Conservation (phyloP, 345 rosid genomes). For the Odontarrhena argentea region DNA sequence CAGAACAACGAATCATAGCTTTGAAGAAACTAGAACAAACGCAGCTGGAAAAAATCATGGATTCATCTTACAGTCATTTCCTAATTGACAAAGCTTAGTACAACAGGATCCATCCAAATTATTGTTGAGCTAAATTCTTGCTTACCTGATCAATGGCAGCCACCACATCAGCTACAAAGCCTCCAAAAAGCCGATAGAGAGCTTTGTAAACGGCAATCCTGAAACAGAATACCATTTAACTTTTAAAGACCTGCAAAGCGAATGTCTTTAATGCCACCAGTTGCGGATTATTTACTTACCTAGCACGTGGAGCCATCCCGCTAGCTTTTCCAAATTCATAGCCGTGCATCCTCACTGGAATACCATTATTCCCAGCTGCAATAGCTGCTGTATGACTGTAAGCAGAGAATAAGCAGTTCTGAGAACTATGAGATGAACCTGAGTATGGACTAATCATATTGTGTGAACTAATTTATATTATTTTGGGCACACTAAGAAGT, state of each 20-base stretch:
- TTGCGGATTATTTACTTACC: conserved; percentile 49
- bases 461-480: background rate
- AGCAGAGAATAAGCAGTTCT: conserved; percentile 18
- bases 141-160: conserved; percentile 98
- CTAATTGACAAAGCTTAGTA: background rate
- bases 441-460: conserved; percentile 1
- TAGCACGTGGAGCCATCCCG: conserved; percentile 99
- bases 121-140: conserved; percentile 16
- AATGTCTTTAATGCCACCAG: background rate
- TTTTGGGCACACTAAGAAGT: background rate
- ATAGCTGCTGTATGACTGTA: conserved; percentile 96
- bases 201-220: conserved; percentile 98
- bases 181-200: conserved; percentile 94
- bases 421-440: background rate
- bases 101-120: conserved; percentile 5
- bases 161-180: conserved; percentile 95
- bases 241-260: conserved; percentile 12
- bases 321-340: conserved; percentile 99
- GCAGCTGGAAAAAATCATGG: background rate
- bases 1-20: conserved; percentile 11
- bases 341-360: conserved; percentile 88
- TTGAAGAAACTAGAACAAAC: conserved; percentile 2
- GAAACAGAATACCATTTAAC: conserved; percentile 24
- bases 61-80: background rate
- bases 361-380: conserved; percentile 98